Conservation (phyloP, 2,329 filamentous ascomycete genomes). For the Colletotrichum agaves region DNA sequence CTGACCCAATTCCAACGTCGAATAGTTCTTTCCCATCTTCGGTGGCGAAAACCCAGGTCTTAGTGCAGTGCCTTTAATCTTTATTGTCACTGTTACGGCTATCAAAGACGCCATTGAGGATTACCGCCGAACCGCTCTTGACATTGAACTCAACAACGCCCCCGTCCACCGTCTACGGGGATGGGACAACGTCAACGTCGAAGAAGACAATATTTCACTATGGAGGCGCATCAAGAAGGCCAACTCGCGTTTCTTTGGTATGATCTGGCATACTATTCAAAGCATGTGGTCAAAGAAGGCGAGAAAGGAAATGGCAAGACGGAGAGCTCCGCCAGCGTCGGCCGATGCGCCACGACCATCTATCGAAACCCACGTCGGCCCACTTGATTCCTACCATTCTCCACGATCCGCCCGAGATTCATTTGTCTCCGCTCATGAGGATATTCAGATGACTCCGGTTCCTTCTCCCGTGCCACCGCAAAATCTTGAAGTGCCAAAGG, state of each 20-base stretch:
- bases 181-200: slow-evolving; percentile 93
- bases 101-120: slow-evolving; percentile 97
- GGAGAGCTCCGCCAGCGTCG: slow-evolving; percentile 53
- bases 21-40: slow-evolving; percentile 94
- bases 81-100: slow-evolving; percentile 88
- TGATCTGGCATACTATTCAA: slow-evolving; percentile 61
- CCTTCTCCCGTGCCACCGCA: slow-evolving; percentile 75
- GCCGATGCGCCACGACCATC: slow-evolving; percentile 64
- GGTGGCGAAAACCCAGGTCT: slow-evolving; percentile 90
- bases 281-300: slow-evolving; percentile 63
- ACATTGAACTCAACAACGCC: slow-evolving; percentile 95
- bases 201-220: slow-evolving; percentile 82
- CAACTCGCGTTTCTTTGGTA: slow-evolving; percentile 69
- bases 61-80: slow-evolving; percentile 89
- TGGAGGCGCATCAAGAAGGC: slow-evolving; percentile 96
- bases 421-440: slow-evolving; percentile 68
- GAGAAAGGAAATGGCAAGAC: slow-evolving; percentile 59
- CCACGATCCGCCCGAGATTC: slow-evolving; percentile 56
- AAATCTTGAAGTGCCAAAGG: slow-evolving; percentile 52
- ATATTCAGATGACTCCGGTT: slow-evolving; percentile 96
- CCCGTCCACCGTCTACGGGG: slow-evolving; percentile 89
- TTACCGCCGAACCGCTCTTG: slow-evolving; percentile 88
- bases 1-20: slow-evolving; percentile 28
- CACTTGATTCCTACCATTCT: slow-evolving; percentile 62
- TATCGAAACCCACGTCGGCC: slow-evolving; percentile 65